Evolutionary conservation across 2,329 filamentous ascomycete genomes (phyloP), one percentile per base, ranked within the genome.

Genomic region (Cladosporium sp.): DNA sequence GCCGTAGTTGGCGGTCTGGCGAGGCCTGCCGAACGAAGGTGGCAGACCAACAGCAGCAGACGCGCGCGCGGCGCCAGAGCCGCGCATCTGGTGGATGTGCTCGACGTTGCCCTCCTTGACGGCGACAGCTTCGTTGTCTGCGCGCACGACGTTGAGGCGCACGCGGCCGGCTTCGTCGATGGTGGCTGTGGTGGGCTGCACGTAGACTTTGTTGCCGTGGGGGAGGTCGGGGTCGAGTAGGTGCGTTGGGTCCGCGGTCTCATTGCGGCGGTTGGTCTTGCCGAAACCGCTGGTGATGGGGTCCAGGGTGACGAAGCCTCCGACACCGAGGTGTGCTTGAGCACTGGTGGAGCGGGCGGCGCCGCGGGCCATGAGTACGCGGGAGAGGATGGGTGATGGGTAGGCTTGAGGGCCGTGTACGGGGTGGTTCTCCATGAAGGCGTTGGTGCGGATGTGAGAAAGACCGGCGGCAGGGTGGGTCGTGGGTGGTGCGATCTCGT

Each of bases 391-490:
- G 0, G 87, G 87, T 5, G 81, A 72, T 28, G 79, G 79, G 31
- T 78, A 72, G 2, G 76, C 76, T 71, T 88, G 87, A 11, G 88
- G 88, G 4, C 88, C 88, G 69, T 84, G 84, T 33, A 83, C 73
- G 2, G 87, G 85, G 72, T 89, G 86, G 72, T 89, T 89, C 70
- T 82, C 78, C 53, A 86, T 77, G 71, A 84, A 79, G 26, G 84
- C 79, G 64, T 82, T 80, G 14, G 84, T 85, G 58, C 85, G 83
- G 3, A 85, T 78, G 73, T 90, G 89, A 16, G 85, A 84, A 5
- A 90, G 79, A 68, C 88, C 88, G 5, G 85, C 88, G 4, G 85
- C 88, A 2, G 88, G 88, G 75, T 90, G 88, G 8, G 88, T 89
- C 66, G 83, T 83, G 1, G 86, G 85, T 23, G 85, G 85, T 2